Conservation (phyloP, 768 basidiomycete genomes). For the Agrocybe pediades region DNA sequence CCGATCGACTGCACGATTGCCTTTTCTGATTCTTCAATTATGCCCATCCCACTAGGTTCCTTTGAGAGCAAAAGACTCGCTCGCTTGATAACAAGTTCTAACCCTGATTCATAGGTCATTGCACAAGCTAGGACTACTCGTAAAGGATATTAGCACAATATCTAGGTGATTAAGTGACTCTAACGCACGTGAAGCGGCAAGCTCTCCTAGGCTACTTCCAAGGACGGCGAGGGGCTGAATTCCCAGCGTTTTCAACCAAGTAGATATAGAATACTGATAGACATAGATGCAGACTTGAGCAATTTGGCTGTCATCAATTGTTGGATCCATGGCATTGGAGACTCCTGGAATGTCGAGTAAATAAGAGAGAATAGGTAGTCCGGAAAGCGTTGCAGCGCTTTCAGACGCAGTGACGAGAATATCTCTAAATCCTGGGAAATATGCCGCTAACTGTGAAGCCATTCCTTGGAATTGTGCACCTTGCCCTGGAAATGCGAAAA, state of each 20-base stretch:
- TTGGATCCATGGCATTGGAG: background rate
- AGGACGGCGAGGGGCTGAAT: conserved; percentile 24
- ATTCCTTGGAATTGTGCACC: conserved; percentile 31
- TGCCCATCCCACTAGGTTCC: conserved; percentile 25
- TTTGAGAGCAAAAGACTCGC: conserved; percentile 19
- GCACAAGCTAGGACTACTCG: conserved; percentile 23
- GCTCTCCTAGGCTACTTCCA: conserved; percentile 33
- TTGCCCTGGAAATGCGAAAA: conserved; percentile 34
- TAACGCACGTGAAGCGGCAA: conserved; percentile 30
- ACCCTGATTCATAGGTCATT: conserved; percentile 21
- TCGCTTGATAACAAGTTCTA: conserved; percentile 25
- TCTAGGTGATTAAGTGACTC: background rate
- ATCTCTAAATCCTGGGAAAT: conserved; percentile 19
- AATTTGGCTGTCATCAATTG: conserved; percentile 19
- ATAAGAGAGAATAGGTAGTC: conserved; percentile 20
- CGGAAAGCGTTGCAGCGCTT: conserved; percentile 16
- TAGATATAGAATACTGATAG: conserved; percentile 27
- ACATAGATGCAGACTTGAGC: conserved; percentile 33
- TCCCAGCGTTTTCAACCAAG: conserved; percentile 23
- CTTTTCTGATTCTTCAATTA: conserved; percentile 18
- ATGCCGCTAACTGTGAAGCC: conserved; percentile 20
- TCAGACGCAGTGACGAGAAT: conserved; percentile 15
- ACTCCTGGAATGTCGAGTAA: conserved; percentile 16
- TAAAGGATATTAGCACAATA: background rate
- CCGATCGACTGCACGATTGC: conserved; percentile 13